Conservation (phyloP, 345 rosid genomes). For the Salix brachista region DNA sequence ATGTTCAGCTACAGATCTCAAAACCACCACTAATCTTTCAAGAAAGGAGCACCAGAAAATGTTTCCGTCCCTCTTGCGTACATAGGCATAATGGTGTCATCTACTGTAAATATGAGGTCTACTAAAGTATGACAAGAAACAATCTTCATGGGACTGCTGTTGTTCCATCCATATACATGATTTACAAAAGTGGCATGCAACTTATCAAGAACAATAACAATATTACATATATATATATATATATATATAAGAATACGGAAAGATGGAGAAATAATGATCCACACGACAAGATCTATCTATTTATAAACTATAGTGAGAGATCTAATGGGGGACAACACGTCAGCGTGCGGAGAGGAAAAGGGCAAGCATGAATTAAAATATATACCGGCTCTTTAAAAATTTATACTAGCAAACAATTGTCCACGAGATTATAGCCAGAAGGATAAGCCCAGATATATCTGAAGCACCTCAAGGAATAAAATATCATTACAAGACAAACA, state of each 20-base stretch:
- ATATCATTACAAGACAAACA: slow-evolving; percentile 18
- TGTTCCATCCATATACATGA: background rate
- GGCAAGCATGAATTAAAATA: slow-evolving; percentile 15
- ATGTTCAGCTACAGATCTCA: background rate
- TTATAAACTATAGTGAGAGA: slow-evolving; percentile 3
- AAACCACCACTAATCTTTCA: background rate
- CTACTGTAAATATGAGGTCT: background rate
- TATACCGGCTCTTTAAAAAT: slow-evolving; percentile 14
- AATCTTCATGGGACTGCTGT: background rate
- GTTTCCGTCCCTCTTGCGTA: background rate
- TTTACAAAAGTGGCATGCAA: slow-evolving; percentile 6
- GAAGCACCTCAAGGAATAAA: slow-evolving; percentile 21
- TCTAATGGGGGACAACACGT: slow-evolving; percentile 20
- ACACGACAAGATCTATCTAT: slow-evolving; percentile 18
- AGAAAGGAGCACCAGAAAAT: background rate
- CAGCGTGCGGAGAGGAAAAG: slow-evolving; percentile 21
- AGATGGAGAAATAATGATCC: slow-evolving; percentile 7
- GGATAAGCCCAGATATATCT: slow-evolving; percentile 11
- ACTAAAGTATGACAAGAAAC: slow-evolving; percentile 1
- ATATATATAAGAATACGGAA: slow-evolving; percentile 1
- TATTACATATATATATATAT: background rate
- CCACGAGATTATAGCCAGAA: slow-evolving; percentile 17
- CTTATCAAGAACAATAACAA: background rate
- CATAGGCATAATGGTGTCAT: background rate
- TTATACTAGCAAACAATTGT: slow-evolving; percentile 20